Base-by-base conservation (phyloP, 805 yeast genomes). In the Pichia manshurica region DNA sequence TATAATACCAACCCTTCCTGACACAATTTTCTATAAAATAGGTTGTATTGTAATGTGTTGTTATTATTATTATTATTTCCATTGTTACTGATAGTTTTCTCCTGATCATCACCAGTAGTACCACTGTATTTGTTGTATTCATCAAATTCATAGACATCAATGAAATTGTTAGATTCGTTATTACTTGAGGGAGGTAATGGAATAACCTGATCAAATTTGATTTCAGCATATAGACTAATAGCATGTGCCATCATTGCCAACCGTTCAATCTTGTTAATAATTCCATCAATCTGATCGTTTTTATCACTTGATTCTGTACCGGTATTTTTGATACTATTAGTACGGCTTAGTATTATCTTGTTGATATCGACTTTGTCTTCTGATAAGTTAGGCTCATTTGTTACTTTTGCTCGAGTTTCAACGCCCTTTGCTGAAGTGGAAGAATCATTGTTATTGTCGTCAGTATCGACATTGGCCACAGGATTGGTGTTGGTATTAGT, bases 161-260 rank as follows among this genome's bases (percentile, higher is more conserved):
- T 10, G 10, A 25, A 25, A 25, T 25, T 7, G 17, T 59, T 63
- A 39, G 21, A 39, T 42, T 17, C 17, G 39, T 49, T 44, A 12
- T 31, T 34, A 3, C 31, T 64, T 0, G 80, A 76, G 0, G 82
- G 82, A 1, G 87, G 84, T 22, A 81, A 70, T 9, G 96, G 96
- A 33, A 84, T 78, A 56, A 90, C 71, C 67, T 91, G 97, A 37
- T 84, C 74, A 58, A 83, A 87, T 65, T 93, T 93, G 23, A 88
- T 89, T 55, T 89, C 96, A 0, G 97, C 98, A 69, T 84, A 89
- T 29, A 88, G 71, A 53, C 82, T 81, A 19, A 93, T 81, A 0
- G 95, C 96, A 60, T 89, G 93, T 0, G 96, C 88, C 68, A 88
- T 89, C 0, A 96, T 88, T 2, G 96, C 88, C 39, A 88, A 68